Conservation (phyloP, 2,329 filamentous ascomycete species). For the Botrytis medusae region DNA sequence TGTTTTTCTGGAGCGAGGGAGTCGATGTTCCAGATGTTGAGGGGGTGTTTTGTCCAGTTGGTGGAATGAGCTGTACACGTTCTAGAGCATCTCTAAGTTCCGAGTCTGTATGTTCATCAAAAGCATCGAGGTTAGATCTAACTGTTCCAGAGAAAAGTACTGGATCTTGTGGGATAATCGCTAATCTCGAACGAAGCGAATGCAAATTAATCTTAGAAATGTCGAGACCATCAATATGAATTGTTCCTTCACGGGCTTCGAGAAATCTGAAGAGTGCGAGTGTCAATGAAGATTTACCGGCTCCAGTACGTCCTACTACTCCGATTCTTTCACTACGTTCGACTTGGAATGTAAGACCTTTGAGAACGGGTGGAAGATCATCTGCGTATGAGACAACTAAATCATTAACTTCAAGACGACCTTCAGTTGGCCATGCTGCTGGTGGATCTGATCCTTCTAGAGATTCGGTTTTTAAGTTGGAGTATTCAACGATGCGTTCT, state of each 20-base stretch:
- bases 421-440: slow-evolving; percentile 73
- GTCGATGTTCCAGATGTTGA: slow-evolving; percentile 41
- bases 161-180: slow-evolving; percentile 81
- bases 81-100: slow-evolving; percentile 69
- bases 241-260: slow-evolving; percentile 63
- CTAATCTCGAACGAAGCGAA: slow-evolving; percentile 69
- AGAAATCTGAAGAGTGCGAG: slow-evolving; percentile 77
- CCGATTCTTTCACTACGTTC: slow-evolving; percentile 68
- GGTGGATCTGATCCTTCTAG: slow-evolving; percentile 61
- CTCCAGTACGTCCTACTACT: slow-evolving; percentile 76
- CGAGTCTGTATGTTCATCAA: slow-evolving; percentile 65
- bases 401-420: slow-evolving; percentile 69
- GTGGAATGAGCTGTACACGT: slow-evolving; percentile 60
- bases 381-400: slow-evolving; percentile 71
- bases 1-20: slow-evolving; percentile 47
- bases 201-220: slow-evolving; percentile 70
- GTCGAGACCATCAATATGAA: slow-evolving; percentile 72
- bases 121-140: slow-evolving; percentile 74
- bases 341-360: slow-evolving; percentile 65
- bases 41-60: slow-evolving; percentile 36
- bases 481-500: slow-evolving; percentile 75
- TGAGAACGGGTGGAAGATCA: slow-evolving; percentile 69
- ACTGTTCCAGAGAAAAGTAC: slow-evolving; percentile 80
- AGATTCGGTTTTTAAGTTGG: slow-evolving; percentile 65
- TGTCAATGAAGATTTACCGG: slow-evolving; percentile 74